Evolutionary conservation across 2,329 filamentous ascomycete genomes (phyloP).

Genomic region (Escovopsis sp.): DNA sequence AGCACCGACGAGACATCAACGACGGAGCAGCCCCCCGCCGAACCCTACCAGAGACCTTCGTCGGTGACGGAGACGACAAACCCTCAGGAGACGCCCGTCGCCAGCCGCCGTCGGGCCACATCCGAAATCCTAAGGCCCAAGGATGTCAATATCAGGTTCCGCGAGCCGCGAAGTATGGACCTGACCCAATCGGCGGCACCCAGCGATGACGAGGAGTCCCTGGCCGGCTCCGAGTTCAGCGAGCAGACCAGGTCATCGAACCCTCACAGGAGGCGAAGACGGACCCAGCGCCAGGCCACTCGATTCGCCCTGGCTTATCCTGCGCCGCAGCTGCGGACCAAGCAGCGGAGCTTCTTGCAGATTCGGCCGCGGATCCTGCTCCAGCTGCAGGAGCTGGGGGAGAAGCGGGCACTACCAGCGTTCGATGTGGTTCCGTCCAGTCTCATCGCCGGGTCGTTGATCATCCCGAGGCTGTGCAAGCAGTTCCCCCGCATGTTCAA

Average conservation of each 20-base stretch:
- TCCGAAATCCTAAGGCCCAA: conserved; percentile 24
- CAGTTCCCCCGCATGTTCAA: conserved; percentile 49
- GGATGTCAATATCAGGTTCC: conserved; percentile 32
- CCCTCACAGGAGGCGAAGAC: conserved; percentile 26
- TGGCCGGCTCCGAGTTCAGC: conserved; percentile 27
- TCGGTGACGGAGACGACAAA: neutral
- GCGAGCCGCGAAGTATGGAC: conserved; percentile 17
- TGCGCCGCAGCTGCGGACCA: conserved; percentile 38
- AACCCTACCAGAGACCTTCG: neutral
- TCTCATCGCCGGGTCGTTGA: conserved; percentile 38
- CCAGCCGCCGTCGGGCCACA: conserved; percentile 14
- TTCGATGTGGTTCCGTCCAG: conserved; percentile 61
- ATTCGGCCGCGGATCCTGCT: conserved; percentile 53
- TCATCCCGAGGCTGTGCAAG: conserved; percentile 42
- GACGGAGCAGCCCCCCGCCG: neutral
- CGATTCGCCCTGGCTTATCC: conserved; percentile 55
- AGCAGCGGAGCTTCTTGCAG: conserved; percentile 51
- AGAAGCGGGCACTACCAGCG: conserved; percentile 47
- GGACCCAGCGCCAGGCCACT: conserved; percentile 39
- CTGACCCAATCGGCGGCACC: conserved; percentile 13
- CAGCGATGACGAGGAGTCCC: conserved; percentile 34
- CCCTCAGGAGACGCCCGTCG: conserved; percentile 1
- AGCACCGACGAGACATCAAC: neutral
- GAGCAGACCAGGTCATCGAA: conserved; percentile 27
- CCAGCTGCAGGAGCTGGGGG: conserved; percentile 53